Percentiles rank a stretch among this genome's conserved stretches.
Evolutionary conservation across 805 yeast species (phyloP).

Genomic region (Candida palmyrensis): DNA sequence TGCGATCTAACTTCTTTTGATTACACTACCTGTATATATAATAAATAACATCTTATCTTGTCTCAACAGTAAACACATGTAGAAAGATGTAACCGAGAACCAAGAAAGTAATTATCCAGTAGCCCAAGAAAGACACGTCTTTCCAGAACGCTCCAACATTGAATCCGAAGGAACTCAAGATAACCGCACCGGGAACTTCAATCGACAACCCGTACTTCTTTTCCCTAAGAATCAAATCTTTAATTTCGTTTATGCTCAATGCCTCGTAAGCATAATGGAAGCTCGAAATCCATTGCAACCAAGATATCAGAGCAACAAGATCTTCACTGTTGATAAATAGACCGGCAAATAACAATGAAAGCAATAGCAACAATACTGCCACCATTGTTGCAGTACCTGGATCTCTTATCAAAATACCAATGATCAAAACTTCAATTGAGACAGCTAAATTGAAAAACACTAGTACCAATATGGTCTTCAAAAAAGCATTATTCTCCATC

Average conservation of each 20-base stretch:
- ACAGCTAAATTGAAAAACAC: conserved; percentile 84
- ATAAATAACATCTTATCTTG: too few relatives aligned
- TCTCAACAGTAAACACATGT: conserved; percentile 70
- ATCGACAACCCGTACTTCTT: conserved; percentile 89
- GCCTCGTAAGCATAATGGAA: conserved; percentile 97
- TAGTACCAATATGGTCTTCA: conserved; percentile 62
- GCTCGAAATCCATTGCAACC: conserved; percentile 79
- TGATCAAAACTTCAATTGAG: conserved; percentile 75
- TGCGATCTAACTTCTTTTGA: too few relatives aligned
- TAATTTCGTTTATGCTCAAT: conserved; percentile 86
- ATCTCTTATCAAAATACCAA: conserved; percentile 84
- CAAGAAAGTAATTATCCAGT: conserved; percentile 55
- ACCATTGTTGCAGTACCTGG: conserved; percentile 89
- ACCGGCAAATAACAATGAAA: conserved; percentile 90
- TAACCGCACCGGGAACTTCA: conserved; percentile 97
- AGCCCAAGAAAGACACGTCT: conserved; percentile 58
- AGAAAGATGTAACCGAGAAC: conserved; percentile 70
- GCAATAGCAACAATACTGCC: conserved; percentile 78
- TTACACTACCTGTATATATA: too few relatives aligned
- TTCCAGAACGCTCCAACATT: conserved; percentile 67
- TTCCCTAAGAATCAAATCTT: conserved; percentile 76
- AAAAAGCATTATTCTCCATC: conserved; percentile 68
- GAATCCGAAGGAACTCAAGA: conserved; percentile 92
- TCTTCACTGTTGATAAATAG: conserved; percentile 81
- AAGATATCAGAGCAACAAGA: conserved; percentile 46